Base-by-base conservation (phyloP, 2,329 filamentous ascomycete genomes). In the Camillea tinctor region DNA sequence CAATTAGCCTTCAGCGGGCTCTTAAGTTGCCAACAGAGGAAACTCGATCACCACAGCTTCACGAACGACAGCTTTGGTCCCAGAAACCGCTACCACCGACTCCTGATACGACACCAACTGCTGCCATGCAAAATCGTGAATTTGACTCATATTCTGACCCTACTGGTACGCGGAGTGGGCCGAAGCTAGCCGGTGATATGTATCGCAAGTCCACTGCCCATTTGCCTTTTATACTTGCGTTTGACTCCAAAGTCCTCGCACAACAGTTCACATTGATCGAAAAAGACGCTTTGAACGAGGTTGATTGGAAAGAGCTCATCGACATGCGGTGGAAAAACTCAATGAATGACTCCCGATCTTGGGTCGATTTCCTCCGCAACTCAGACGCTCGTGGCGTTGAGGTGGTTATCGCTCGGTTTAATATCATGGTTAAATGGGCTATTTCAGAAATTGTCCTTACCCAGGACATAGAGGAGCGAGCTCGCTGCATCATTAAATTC, bases 261-360 rank as follows among this genome's bases (percentile, higher is more conserved):
- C 89, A 93, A 73, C 91, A 95, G 68, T 91, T 95, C 66, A 94
- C 91, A 0, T 81, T 95, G 36, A 91, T 95, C 52, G 91, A 95
- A 71, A 93, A 94, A 73, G 91, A 94, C 71, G 91, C 91, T 1
- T 79, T 95, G 21, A 91, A 92, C 66, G 91, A 94, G 73, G 90
- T 95, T 63, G 91, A 94, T 75, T 95, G 91, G 91, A 92, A 90
- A 72, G 91, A 95, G 67, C 80, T 95, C 13, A 91, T 94, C 57
- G 90, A 93, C 57, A 88, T 95, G 82, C 86, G 86, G 55, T 94
- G 91, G 90, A 92, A 91, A 71, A 86, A 92, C 67, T 79, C 82
- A 19, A 84, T 84, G 53, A 86, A 83, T 54, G 80, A 88, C 61
- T 84, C 87, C 40, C 84, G 87, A 56, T 91, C 92, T 21, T 95